These are phyloP conservation scores for Bipolaris cookei DNA, from an alignment of 2,329 filamentous ascomycete species.

Conservation along the genomic window DNA sequence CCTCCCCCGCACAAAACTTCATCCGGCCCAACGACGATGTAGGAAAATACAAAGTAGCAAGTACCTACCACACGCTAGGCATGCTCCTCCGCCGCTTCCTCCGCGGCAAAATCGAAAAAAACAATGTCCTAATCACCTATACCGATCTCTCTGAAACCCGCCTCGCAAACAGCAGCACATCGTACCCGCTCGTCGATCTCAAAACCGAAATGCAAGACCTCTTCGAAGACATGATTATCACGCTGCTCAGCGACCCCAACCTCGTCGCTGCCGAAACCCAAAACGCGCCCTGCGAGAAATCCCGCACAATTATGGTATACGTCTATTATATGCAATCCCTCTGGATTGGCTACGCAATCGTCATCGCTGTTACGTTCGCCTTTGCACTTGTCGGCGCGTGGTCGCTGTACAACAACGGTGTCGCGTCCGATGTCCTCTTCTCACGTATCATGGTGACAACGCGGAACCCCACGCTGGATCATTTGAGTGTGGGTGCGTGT, in stretches of 20 bases:
- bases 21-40: conserved; percentile 32
- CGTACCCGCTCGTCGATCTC: conserved; percentile 39
- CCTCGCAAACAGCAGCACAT: conserved; percentile 37
- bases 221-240: conserved; percentile 49
- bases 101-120: conserved; percentile 38
- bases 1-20: conserved; percentile 29
- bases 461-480: conserved; percentile 48
- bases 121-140: conserved; percentile 36
- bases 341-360: conserved; percentile 48
- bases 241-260: conserved; percentile 43
- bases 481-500: conserved; percentile 49
- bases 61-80: conserved; percentile 44
- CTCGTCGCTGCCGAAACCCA: conserved; percentile 35
- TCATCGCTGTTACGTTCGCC: conserved; percentile 35
- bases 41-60: conserved; percentile 39
- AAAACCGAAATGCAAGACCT: conserved; percentile 38
- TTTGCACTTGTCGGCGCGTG: conserved; percentile 42
- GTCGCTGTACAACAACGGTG: conserved; percentile 46
- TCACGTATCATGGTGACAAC: conserved; percentile 49
- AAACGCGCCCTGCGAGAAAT: conserved; percentile 37
- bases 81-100: conserved; percentile 45
- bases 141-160: conserved; percentile 46
- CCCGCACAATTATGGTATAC: conserved; percentile 36
- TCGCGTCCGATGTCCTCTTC: conserved; percentile 47
- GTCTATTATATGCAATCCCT: conserved; percentile 40